phyloP scores from a whole-genome alignment of 306 rosid species.

The Prinsepia uniflora region DNA sequence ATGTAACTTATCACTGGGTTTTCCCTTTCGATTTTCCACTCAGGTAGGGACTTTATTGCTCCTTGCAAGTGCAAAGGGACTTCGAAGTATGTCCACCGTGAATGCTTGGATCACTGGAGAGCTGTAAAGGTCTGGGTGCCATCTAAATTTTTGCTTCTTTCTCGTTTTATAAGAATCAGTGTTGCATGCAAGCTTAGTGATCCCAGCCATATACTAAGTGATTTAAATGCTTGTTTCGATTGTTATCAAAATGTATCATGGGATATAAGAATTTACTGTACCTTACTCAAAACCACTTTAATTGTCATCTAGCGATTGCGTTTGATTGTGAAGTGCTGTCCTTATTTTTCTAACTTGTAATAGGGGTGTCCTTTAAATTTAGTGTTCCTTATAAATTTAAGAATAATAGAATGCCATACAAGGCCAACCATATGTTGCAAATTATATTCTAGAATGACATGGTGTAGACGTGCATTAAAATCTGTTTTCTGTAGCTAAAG shows the following conservation, averaged over 20 bases:
- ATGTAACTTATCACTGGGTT: constrained; percentile 23
- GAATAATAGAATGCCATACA: background rate
- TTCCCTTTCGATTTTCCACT: background rate
- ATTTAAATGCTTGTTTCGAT: background rate
- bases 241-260: background rate
- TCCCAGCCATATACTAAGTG: background rate
- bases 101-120: constrained; percentile 98
- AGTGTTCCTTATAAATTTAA: background rate
- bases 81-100: constrained; percentile 92
- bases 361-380: background rate
- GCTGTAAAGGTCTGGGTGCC: constrained; percentile 62
- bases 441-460: background rate
- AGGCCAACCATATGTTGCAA: background rate
- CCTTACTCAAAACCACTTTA: background rate
- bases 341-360: background rate
- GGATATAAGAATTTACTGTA: background rate
- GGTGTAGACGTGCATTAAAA: background rate
- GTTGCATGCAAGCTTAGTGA: background rate
- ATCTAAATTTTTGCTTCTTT: constrained; percentile 17
- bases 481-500: background rate
- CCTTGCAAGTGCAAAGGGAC: constrained; percentile 98
- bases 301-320: background rate
- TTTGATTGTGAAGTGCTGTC: background rate
- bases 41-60: constrained; percentile 99
- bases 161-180: background rate